These are phyloP conservation scores for Yamadazyma friedrichii DNA, from an alignment of 1,139 yeast genomes.

Conservation along the genomic window DNA sequence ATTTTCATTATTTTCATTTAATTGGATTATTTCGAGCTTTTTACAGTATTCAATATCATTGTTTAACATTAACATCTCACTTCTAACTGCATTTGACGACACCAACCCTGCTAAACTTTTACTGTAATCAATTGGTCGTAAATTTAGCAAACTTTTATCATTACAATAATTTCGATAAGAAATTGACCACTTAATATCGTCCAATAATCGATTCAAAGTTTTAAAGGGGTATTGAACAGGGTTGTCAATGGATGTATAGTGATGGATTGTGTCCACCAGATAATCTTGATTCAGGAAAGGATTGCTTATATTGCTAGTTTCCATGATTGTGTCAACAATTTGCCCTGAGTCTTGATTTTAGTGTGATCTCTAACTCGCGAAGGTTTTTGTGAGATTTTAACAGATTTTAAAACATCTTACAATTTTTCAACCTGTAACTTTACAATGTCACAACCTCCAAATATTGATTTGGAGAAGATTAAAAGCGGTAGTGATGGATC, in stretches of 20 bases:
- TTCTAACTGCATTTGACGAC: slow-evolving; percentile 8
- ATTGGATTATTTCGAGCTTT: slow-evolving; percentile 18
- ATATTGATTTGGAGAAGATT: slow-evolving; percentile 38
- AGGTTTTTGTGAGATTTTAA: background rate
- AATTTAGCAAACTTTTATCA: slow-evolving; percentile 25
- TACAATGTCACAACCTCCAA: background rate
- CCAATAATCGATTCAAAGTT: slow-evolving; percentile 64
- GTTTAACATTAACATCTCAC: slow-evolving; percentile 30
- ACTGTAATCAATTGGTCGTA: slow-evolving; percentile 37
- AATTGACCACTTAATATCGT: slow-evolving; percentile 54
- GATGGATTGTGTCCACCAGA: slow-evolving; percentile 11
- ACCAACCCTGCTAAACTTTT: slow-evolving; percentile 23
- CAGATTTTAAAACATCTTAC: background rate
- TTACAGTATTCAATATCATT: slow-evolving; percentile 31
- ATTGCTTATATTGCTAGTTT: slow-evolving; percentile 10
- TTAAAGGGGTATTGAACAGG: slow-evolving; percentile 43
- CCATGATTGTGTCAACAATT: background rate
- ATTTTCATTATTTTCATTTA: slow-evolving; percentile 21
- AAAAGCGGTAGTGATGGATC: slow-evolving; percentile 39
- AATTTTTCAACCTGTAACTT: background rate
- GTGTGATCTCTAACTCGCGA: background rate
- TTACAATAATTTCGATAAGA: slow-evolving; percentile 21
- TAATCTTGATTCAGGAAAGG: slow-evolving; percentile 19
- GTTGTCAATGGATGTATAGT: slow-evolving; percentile 15
- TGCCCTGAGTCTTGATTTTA: background rate